Base-by-base conservation (phyloP, 1,284 basidiomycete genomes). In the Rhizoctonia solani region DNA sequence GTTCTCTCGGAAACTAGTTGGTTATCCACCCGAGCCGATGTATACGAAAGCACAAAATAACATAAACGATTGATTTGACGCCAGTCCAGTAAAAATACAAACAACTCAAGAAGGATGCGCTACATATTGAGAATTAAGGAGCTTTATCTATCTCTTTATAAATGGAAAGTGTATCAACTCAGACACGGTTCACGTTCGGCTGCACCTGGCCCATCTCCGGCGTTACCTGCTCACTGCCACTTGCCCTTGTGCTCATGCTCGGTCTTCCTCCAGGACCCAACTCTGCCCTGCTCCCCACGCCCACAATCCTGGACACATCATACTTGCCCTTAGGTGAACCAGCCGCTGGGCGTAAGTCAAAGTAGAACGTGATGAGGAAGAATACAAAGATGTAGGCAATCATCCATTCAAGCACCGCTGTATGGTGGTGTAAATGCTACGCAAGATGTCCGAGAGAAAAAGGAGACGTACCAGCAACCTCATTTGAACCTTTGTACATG, bases 311-410 rank as follows among this genome's bases (percentile, higher is more conserved):
- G n/a, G 58, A 63, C 32, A 66, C 63, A 19, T 66, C 63, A 29
- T 66, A 66, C 25, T 54, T 41, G 1, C 63, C 63, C 14, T 54
- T 23, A 1, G n/a, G 25, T 19, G 63, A 23, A 19, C 29, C 25
- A 11, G 52, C 52, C 13, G 63, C 63, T 3, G 63, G 63, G 1
- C 68, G 78, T n/a, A 89, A 78, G 74, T 90, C 88, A 73, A 81
- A 87, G 68, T 75, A 84, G 76, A 88, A 90, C 0, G 87, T 87
- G 65, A 88, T 76, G 42, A 90, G 76, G 74, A 88, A 90, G 69
- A 88, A 81, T 3, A 86, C 87, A 74, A 85, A 90, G 8, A 87
- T 84, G 69, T 90, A 87, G 1, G 83, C 81, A 67, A 91, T 89
- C 1, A 76, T 75, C 89, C 89, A 91, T 74, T 91, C 89, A 1